Evolutionary conservation across 768 basidiomycete species (phyloP).

Genomic region (Lentinula lateritia): DNA sequence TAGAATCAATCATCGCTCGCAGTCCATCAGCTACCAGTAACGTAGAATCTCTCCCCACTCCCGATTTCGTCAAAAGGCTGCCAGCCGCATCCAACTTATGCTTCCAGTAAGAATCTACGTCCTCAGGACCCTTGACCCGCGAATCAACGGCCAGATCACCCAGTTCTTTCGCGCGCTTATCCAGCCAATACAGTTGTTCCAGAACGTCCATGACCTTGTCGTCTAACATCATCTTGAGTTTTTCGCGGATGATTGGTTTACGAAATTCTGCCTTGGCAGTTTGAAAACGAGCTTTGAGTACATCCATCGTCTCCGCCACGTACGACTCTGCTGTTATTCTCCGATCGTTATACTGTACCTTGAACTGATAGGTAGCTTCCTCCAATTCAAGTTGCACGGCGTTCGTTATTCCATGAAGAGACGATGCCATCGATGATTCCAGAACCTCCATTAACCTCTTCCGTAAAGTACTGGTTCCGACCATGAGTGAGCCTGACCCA

Average conservation of each 20-base stretch:
- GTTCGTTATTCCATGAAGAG: constrained; percentile 93
- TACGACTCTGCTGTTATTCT: constrained; percentile 94
- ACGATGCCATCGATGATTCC: constrained; percentile 96
- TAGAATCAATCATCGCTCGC: constrained; percentile 83
- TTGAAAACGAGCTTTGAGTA: constrained; percentile 85
- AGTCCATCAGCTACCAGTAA: constrained; percentile 92
- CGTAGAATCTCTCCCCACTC: constrained; percentile 92
- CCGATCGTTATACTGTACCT: constrained; percentile 96
- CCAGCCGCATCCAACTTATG: constrained; percentile 96
- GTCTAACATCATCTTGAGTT: constrained; percentile 90
- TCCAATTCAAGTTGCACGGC: constrained; percentile 96
- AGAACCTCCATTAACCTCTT: constrained; percentile 93
- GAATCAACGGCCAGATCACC: constrained; percentile 63
- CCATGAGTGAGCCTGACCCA: constrained; percentile 65
- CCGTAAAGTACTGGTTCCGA: constrained; percentile 87
- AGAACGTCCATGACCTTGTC: constrained; percentile 97
- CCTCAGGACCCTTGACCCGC: constrained; percentile 56
- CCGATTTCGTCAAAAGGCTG: constrained; percentile 90
- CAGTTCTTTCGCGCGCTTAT: constrained; percentile 79
- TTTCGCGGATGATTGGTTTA: constrained; percentile 81
- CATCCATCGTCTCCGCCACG: constrained; percentile 94
- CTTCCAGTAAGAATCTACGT: constrained; percentile 88
- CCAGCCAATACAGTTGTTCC: constrained; percentile 95
- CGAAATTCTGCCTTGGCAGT: constrained; percentile 81
- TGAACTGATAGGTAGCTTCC: constrained; percentile 97